Base-by-base conservation (phyloP, 352 stramenopile species). In the Globisporangium irregulare region DNA sequence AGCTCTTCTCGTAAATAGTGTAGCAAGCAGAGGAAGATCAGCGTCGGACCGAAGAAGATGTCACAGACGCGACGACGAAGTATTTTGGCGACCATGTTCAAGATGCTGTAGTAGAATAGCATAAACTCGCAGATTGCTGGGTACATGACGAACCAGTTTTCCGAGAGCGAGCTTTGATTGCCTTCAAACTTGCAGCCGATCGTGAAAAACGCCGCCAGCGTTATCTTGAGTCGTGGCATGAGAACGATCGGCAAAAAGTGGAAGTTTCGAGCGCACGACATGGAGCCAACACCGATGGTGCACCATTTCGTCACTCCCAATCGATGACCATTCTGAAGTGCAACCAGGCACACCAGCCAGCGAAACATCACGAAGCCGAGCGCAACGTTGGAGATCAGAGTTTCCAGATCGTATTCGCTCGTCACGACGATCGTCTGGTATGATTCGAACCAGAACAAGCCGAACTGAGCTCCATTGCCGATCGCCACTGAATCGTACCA, bases 61-160 rank as follows among this genome's bases (percentile, higher is more conserved):
- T 77, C 72, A 20, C 63, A 73, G n/a, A 64, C 29, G 15, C 72
- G 72, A 6, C 68, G 68, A 1, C 51, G 66, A n/a, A 70, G 53
- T 24, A 70, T 41, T 18, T 69, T 70, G n/a, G 59, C 65, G 24
- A 62, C n/a, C 22, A 69, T 60, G 62, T 77, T 75, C 14, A 77
- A 32, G 24, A 77, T 22, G 41, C 72, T 73, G 72, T 75, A 77
- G 38, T 55, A 63, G 29, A 75, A 68, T 3, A 77, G 29, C 54
- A 70, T 63, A 50, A 77, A 59, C 53, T 73, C 72, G 12, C 38
- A 56, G 8, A 72, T 69, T 4, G 68, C 59, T 55, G 72, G 64
- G 46, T 77, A 77, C 34, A 77, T 69, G 15, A 75, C 61, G 29
- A 73, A 77, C 72, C 72, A 75, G 25, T 72, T 64, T 20, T 73